Conservation (phyloP, 2,329 filamentous ascomycete genomes). For the Aspergillus ochraceus region DNA sequence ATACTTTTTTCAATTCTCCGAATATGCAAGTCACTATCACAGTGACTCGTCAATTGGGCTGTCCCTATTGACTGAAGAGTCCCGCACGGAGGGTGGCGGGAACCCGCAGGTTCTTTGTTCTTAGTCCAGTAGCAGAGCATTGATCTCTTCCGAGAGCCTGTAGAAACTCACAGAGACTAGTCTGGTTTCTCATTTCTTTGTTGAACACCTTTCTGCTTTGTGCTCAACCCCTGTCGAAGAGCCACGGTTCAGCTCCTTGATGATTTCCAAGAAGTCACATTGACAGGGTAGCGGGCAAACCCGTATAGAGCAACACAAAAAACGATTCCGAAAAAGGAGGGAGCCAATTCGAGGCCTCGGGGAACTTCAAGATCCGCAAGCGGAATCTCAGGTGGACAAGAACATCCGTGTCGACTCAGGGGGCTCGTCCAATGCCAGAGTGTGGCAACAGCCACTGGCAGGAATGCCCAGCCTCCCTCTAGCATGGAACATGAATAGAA, state of each 20-base stretch:
- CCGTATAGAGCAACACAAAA: not conserved
- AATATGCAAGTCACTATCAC: not conserved
- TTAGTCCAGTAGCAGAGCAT: not conserved
- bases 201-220: not conserved
- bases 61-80: not conserved
- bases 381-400: not conserved
- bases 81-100: not conserved
- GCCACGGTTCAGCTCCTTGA: not conserved
- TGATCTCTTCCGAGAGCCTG: not conserved
- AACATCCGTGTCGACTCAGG: not conserved
- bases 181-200: not conserved
- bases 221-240: not conserved
- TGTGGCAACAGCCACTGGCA: not conserved
- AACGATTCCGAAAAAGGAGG: not conserved
- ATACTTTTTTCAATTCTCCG: not conserved
- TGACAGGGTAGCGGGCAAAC: not conserved
- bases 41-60: not conserved
- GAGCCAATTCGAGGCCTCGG: not conserved
- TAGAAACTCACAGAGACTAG: not conserved
- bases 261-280: not conserved
- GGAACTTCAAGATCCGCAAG: not conserved
- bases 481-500: not conserved
- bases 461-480: not conserved
- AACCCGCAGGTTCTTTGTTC: slow-evolving; percentile 10
- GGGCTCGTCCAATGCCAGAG: not conserved